Conservation (phyloP, 176 grass and related monocot species). For the Oryza australiensis region DNA sequence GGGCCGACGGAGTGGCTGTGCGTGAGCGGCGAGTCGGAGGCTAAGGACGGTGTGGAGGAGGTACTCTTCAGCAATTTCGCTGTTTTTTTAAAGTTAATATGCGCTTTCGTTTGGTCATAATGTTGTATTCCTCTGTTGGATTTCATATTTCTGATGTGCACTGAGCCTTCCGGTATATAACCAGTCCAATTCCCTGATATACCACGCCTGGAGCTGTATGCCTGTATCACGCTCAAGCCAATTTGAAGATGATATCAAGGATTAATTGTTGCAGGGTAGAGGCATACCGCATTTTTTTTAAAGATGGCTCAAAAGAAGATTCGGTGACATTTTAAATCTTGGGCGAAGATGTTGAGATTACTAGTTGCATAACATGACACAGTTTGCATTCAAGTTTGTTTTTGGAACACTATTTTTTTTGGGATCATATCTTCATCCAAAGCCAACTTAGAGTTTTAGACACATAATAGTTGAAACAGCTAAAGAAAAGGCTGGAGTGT, state of each 20-base stretch:
- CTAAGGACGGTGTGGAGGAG: slow-evolving; percentile 55
- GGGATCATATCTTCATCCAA: background rate
- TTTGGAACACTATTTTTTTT: background rate
- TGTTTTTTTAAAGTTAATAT: slow-evolving; percentile 13
- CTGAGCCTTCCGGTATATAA: background rate
- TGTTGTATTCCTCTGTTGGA: background rate
- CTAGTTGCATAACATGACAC: background rate
- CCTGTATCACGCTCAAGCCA: background rate
- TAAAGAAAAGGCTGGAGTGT: background rate
- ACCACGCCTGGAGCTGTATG: background rate
- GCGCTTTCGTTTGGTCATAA: background rate
- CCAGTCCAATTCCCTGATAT: background rate
- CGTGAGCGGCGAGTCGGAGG: slow-evolving; percentile 57
- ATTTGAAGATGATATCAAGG: background rate
- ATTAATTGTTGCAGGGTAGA: background rate
- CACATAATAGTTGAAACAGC: background rate
- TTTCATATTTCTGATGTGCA: background rate
- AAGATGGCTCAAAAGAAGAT: background rate
- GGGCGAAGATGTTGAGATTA: background rate
- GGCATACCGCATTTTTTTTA: background rate
- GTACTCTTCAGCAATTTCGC: slow-evolving; percentile 35
- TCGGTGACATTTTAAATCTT: background rate
- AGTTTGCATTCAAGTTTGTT: background rate
- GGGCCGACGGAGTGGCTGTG: slow-evolving; percentile 70
- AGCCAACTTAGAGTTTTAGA: background rate